Evolutionary conservation across 1,284 basidiomycete genomes (phyloP).

Genomic region (Naganishia sp.): DNA sequence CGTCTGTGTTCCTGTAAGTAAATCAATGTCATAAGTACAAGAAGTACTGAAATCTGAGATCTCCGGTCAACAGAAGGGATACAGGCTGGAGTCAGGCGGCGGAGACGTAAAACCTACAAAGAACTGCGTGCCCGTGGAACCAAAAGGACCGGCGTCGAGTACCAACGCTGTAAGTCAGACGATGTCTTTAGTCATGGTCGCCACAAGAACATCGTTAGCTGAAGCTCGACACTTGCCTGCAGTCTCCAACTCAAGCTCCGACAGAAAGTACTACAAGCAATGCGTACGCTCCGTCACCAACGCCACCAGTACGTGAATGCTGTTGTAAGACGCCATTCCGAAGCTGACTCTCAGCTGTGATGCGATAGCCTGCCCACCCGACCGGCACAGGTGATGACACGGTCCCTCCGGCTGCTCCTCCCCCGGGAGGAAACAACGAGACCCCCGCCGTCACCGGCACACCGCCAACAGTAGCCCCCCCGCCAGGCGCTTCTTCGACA

Average conservation of each 20-base stretch:
- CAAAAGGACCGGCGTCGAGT: not conserved
- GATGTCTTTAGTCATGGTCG: not conserved
- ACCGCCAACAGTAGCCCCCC: no score
- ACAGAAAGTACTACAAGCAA: not conserved
- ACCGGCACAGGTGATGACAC: no score
- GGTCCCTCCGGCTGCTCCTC: no score
- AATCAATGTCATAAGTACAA: no score
- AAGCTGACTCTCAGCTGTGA: no score
- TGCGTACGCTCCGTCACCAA: no score
- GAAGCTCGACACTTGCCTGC: not conserved
- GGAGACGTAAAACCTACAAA: not conserved
- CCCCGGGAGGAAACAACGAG: no score
- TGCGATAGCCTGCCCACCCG: no score
- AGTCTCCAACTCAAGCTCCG: not conserved
- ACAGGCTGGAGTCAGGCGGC: not conserved
- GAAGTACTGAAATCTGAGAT: not conserved
- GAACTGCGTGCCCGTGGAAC: not conserved
- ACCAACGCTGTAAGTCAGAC: not conserved
- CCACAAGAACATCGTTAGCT: not conserved
- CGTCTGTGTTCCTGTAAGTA: conserved; percentile 16
- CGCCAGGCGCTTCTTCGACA: not conserved
- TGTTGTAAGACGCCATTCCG: no score
- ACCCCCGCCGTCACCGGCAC: no score
- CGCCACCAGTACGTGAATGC: no score
- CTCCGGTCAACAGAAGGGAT: not conserved